phyloP scores from a whole-genome alignment of 495 filamentous ascomycete species.

The Penicillium argentinense region DNA sequence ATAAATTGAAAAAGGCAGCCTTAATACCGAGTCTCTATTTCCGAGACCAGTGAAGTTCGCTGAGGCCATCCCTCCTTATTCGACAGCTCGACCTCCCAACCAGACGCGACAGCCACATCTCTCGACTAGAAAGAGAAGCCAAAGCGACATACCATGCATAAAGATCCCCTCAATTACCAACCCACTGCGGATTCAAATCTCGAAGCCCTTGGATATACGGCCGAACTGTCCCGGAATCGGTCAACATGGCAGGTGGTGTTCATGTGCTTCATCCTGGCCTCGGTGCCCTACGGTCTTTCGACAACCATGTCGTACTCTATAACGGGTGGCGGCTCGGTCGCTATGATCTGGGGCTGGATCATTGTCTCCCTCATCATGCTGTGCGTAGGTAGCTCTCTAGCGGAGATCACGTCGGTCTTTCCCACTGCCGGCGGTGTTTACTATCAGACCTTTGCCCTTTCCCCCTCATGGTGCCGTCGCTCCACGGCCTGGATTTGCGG shows the following conservation, averaged over 20 bases:
- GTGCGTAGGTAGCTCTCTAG: constrained; percentile 61
- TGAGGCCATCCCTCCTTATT: no score
- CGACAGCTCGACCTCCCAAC: no score
- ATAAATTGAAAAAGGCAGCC: no score
- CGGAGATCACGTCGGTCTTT: constrained; percentile 65
- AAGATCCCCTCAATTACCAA: neutral
- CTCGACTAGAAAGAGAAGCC: neutral
- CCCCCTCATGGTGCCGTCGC: constrained; percentile 48
- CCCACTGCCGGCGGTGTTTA: constrained; percentile 63
- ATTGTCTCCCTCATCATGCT: constrained; percentile 62
- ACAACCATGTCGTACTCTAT: constrained; percentile 62
- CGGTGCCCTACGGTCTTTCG: constrained; percentile 57
- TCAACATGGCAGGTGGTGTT: constrained; percentile 41
- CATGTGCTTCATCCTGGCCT: constrained; percentile 48
- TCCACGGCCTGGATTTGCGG: constrained; percentile 65
- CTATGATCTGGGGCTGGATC: constrained; percentile 62
- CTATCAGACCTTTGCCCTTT: constrained; percentile 63
- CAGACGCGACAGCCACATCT: no score
- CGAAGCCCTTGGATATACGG: constrained; percentile 51
- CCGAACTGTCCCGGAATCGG: constrained; percentile 53
- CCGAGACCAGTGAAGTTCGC: no score
- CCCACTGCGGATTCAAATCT: constrained; percentile 19
- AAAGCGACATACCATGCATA: neutral
- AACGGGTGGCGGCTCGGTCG: constrained; percentile 55
- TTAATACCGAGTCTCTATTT: neutral